Evolutionary conservation across 2,329 filamentous ascomycete species (phyloP).

Genomic region (Cercospora sp.): DNA sequence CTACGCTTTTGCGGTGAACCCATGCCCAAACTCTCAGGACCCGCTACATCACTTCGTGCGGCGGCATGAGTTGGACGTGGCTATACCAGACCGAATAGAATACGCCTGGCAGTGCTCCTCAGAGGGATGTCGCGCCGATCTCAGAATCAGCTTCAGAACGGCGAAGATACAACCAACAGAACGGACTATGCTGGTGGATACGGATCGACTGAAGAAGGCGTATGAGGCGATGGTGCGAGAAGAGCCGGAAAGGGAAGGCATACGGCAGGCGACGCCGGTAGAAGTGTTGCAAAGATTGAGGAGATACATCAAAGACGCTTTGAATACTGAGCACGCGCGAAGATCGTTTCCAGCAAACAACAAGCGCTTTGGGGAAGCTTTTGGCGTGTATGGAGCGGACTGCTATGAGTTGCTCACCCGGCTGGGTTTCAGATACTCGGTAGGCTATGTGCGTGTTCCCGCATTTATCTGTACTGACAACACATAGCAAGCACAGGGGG

Average conservation of each 20-base stretch:
- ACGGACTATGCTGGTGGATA: conserved; percentile 56
- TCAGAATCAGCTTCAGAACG: conserved; percentile 55
- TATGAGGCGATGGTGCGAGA: conserved; percentile 54
- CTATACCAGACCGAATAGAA: conserved; percentile 37
- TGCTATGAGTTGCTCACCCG: conserved; percentile 59
- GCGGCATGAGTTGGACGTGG: conserved; percentile 19
- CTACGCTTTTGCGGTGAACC: conserved; percentile 43
- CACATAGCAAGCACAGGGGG: conserved; percentile 5
- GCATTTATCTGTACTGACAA: not conserved
- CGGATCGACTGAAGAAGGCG: conserved; percentile 52
- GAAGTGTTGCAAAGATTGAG: conserved; percentile 59
- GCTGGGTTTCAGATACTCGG: conserved; percentile 55
- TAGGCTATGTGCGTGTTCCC: conserved; percentile 20
- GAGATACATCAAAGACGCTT: conserved; percentile 61
- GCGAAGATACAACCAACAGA: conserved; percentile 54
- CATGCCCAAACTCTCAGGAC: conserved; percentile 51
- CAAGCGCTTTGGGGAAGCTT: conserved; percentile 63
- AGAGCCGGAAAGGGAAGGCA: conserved; percentile 56
- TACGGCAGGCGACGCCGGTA: conserved; percentile 53
- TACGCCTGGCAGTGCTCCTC: conserved; percentile 61
- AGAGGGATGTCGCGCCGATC: conserved; percentile 53
- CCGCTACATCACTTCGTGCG: conserved; percentile 62
- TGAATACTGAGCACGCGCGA: conserved; percentile 52
- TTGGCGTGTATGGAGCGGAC: conserved; percentile 54
- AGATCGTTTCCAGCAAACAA: conserved; percentile 60